These are phyloP conservation scores for Suhomyces atakaporum DNA, from an alignment of 1,139 yeast species.

Conservation along the genomic window DNA sequence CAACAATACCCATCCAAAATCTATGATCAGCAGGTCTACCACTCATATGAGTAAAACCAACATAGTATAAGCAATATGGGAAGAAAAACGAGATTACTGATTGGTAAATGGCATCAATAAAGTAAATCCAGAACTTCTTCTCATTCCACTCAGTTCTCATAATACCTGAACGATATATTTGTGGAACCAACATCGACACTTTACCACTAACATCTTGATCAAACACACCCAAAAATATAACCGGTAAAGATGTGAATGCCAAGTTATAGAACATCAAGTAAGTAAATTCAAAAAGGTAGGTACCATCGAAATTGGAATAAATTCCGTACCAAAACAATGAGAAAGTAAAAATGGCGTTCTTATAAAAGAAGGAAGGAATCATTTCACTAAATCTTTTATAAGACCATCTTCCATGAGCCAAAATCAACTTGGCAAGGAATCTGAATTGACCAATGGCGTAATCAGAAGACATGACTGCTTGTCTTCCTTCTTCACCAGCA, in stretches of 20 bases:
- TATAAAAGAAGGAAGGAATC: conserved; percentile 92
- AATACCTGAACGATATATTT: conserved; percentile 83
- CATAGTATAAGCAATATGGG: conserved; percentile 71
- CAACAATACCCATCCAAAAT: conserved; percentile 80
- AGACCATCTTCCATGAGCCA: conserved; percentile 97
- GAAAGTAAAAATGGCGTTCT: conserved; percentile 84
- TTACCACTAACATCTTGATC: conserved; percentile 91
- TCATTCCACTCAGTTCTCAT: conserved; percentile 79
- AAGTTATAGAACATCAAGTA: conserved; percentile 89
- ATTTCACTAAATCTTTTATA: conserved; percentile 88
- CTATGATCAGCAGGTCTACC: conserved; percentile 81
- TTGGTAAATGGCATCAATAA: conserved; percentile 87
- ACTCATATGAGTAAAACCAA: conserved; percentile 55
- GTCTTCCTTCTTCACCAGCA: conserved; percentile 98
- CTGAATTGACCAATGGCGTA: conserved; percentile 96
- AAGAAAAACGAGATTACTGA: conserved; percentile 83
- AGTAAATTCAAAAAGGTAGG: conserved; percentile 90
- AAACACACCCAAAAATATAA: conserved; percentile 83
- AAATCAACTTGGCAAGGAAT: conserved; percentile 69
- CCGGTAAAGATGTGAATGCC: conserved; percentile 94
- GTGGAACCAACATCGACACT: conserved; percentile 86
- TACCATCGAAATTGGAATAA: conserved; percentile 82
- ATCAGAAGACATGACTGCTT: conserved; percentile 97
- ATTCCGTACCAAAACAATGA: conserved; percentile 94
- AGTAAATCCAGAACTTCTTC: conserved; percentile 77